phyloP scores from a whole-genome alignment of 371 early-diverging fungal genomes.

The Syncephalastrum monosporum region DNA sequence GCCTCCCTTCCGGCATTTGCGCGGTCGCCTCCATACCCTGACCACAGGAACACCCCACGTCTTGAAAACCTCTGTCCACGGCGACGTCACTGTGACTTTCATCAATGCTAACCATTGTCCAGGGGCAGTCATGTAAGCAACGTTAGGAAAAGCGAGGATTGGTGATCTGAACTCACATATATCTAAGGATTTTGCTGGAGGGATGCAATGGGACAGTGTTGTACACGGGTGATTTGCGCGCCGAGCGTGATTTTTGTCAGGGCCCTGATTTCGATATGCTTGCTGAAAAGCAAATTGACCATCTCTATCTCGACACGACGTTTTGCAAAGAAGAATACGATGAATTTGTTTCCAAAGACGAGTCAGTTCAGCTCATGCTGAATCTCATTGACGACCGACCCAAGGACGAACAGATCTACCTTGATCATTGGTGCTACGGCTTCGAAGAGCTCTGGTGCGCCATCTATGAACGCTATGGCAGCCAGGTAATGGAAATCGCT shows the following conservation, averaged over 20 bases:
- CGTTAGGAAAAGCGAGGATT: no score
- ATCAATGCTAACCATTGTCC: constrained; percentile 47
- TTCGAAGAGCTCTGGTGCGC: constrained; percentile 45
- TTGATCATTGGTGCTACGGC: constrained; percentile 48
- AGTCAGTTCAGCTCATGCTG: constrained; percentile 21
- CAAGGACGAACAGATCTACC: constrained; percentile 30
- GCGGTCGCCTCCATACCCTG: constrained; percentile 18
- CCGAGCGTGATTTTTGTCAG: constrained; percentile 28
- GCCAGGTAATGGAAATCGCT: constrained; percentile 17
- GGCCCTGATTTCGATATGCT: constrained; percentile 16
- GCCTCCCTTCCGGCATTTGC: constrained; percentile 15
- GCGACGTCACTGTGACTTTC: constrained; percentile 23
- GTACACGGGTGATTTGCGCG: constrained; percentile 42
- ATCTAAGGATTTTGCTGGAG: constrained; percentile 32
- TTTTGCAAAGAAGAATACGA: constrained; percentile 29
- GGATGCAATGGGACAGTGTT: constrained; percentile 39
- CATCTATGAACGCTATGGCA: constrained; percentile 22
- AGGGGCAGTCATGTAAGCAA: constrained; percentile 41
- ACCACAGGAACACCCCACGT: constrained; percentile 1
- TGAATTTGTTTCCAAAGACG: constrained; percentile 28
- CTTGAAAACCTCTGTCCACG: constrained; percentile 25
- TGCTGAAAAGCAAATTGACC: constrained; percentile 19
- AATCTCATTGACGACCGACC: constrained; percentile 25
- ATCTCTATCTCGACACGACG: constrained; percentile 45
- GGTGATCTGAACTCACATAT: background rate